A percentile compares a stretch with the other conserved stretches of the same genome.
Conservation (phyloP, 306 rosid species). For the Parietaria judaica region DNA sequence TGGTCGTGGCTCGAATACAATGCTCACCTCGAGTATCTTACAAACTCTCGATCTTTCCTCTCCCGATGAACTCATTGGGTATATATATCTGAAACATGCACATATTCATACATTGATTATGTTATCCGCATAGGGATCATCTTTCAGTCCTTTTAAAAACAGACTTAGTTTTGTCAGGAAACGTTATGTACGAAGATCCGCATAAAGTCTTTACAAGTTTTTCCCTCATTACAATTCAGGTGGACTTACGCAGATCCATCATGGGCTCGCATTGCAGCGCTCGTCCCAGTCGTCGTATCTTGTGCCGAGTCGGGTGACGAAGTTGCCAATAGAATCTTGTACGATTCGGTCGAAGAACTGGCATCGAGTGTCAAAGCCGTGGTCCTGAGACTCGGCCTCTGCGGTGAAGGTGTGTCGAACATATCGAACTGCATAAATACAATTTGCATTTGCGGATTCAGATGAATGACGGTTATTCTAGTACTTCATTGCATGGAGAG, state of each 20-base stretch:
- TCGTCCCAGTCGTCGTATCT: constrained; percentile 65
- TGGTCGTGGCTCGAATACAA: constrained; percentile 76
- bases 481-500: too few relatives aligned
- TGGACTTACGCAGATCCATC: constrained; percentile 89
- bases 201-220: constrained; percentile 60
- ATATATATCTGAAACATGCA: constrained; percentile 1
- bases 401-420: constrained; percentile 62
- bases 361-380: constrained; percentile 75
- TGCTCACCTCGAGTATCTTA: constrained; percentile 45
- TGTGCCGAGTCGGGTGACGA: constrained; percentile 77
- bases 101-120: too few relatives aligned
- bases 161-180: not conserved
- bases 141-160: too few relatives aligned
- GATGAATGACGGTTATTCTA: too few relatives aligned
- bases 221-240: constrained; percentile 34
- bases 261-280: constrained; percentile 91
- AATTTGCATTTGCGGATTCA: not conserved
- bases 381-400: constrained; percentile 61
- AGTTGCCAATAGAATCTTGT: constrained; percentile 55
- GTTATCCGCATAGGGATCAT: not conserved
- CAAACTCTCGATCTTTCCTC: constrained; percentile 57
- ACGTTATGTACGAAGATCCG: not conserved
- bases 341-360: constrained; percentile 60
- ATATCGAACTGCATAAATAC: not conserved
- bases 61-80: constrained; percentile 78